Evolutionary conservation across 352 stramenopile species (phyloP).

Genomic region (Pythium grandisporangium): DNA sequence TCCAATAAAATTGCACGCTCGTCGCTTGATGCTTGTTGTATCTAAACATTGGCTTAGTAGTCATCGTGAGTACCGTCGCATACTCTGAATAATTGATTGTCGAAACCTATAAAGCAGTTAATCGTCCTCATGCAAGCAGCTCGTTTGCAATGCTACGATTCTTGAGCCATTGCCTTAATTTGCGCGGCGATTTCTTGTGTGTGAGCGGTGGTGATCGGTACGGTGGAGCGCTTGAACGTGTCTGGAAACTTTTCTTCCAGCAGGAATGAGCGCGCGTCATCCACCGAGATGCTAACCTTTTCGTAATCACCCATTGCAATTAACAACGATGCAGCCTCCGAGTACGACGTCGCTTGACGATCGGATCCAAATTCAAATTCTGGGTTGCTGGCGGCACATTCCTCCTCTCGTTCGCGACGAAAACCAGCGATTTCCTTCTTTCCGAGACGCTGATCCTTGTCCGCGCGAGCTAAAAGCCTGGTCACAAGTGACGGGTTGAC

Average conservation of each 20-base stretch:
- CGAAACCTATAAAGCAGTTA: too few relatives aligned
- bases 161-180: slow-evolving; percentile 31
- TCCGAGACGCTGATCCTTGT: slow-evolving; percentile 17
- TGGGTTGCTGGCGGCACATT: slow-evolving; percentile 28
- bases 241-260: slow-evolving; percentile 35
- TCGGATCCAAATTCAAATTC: slow-evolving; percentile 31
- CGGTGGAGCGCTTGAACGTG: slow-evolving; percentile 24
- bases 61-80: too few relatives aligned
- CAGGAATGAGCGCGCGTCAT: slow-evolving; percentile 31
- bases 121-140: too few relatives aligned
- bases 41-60: too few relatives aligned
- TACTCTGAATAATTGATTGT: too few relatives aligned
- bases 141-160: too few relatives aligned
- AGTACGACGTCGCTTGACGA: slow-evolving; percentile 23
- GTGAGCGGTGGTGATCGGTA: slow-evolving; percentile 18
- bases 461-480: slow-evolving; percentile 20
- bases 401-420: slow-evolving; percentile 28
- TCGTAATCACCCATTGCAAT: slow-evolving; percentile 33
- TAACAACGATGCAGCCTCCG: slow-evolving; percentile 35
- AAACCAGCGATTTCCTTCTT: slow-evolving; percentile 27
- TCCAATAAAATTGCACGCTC: too few relatives aligned
- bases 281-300: slow-evolving; percentile 25
- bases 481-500: slow-evolving; percentile 37
- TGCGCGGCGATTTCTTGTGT: slow-evolving; percentile 24
- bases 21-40: too few relatives aligned